phyloP scores from a whole-genome alignment of 2,329 filamentous ascomycete genomes.

The Pseudogymnoascus sp. region DNA sequence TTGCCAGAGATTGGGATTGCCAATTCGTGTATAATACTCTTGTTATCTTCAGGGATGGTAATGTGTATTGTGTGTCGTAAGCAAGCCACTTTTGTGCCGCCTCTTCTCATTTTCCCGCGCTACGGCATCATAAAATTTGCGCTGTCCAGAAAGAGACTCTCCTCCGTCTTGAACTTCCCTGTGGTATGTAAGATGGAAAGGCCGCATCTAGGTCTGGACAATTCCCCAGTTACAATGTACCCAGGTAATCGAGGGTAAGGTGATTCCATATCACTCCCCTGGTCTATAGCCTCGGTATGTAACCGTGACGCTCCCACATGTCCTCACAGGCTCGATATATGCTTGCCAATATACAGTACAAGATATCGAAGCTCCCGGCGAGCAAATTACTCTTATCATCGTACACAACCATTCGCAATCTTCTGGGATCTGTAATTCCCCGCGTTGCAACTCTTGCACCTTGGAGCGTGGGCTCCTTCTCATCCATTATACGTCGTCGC shows the following conservation, averaged over 20 bases:
- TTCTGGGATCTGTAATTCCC: not conserved
- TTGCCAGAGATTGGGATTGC: slow-evolving; percentile 4
- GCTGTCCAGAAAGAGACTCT: not conserved
- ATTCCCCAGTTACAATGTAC: not conserved
- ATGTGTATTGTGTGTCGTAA: not conserved
- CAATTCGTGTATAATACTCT: not conserved
- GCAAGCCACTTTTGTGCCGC: not conserved
- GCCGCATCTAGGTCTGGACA: not conserved
- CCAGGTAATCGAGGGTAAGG: not conserved
- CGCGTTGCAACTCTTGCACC: not conserved
- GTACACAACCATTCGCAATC: not conserved
- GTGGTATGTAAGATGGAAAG: not conserved
- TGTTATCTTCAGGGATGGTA: not conserved
- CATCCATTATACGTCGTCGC: not conserved
- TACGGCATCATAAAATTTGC: not conserved
- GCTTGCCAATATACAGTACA: not conserved
- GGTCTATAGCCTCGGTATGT: slow-evolving; percentile 1
- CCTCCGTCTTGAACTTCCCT: not conserved
- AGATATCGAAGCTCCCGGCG: not conserved
- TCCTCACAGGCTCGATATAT: not conserved
- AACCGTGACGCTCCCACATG: not conserved
- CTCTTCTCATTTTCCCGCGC: not conserved
- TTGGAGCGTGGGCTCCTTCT: slow-evolving; percentile 3
- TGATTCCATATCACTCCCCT: not conserved
- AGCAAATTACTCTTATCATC: slow-evolving; percentile 5